A percentile compares a stretch with the other conserved stretches of the same genome.
Conservation (phyloP, 306 rosid species). For the Begonia masoniana region DNA sequence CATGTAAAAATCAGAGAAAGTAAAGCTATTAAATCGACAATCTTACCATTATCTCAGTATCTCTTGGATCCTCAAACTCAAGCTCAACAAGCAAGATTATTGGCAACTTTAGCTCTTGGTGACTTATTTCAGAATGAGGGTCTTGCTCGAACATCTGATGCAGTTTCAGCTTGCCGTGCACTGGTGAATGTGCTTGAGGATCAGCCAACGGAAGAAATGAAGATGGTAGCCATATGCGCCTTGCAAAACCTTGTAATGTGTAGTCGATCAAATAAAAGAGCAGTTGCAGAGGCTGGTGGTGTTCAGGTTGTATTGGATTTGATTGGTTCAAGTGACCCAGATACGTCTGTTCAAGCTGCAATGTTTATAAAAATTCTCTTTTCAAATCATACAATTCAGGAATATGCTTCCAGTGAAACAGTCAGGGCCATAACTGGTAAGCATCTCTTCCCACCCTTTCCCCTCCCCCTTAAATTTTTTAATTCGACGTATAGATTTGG, state of each 20-base stretch:
- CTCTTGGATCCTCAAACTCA: conserved; percentile 98
- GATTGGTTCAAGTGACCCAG: conserved; percentile 90
- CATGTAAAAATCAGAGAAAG: conserved; percentile 93
- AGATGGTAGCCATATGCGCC: conserved; percentile 96
- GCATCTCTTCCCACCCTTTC: too few relatives aligned
- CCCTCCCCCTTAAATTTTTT: conserved; percentile 6
- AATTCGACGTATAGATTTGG: too few relatives aligned
- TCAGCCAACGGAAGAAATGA: conserved; percentile 99
- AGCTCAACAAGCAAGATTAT: conserved; percentile 90
- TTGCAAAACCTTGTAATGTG: conserved; percentile 97
- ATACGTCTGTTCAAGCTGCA: conserved; percentile 92
- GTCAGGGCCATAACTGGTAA: conserved; percentile 93
- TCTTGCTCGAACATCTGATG: conserved; percentile 88
- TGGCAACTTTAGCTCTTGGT: conserved; percentile 97
- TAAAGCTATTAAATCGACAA: conserved; percentile 79
- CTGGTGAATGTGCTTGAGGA: conserved; percentile 97
- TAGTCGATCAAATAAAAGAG: conserved; percentile 92
- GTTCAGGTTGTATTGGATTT: conserved; percentile 97
- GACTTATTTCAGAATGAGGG: conserved; percentile 91
- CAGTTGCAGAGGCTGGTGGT: conserved; percentile 99
- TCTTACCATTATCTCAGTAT: conserved; percentile 86
- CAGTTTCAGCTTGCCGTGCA: conserved; percentile 98
- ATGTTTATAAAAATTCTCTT: conserved; percentile 93
- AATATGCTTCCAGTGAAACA: conserved; percentile 97
- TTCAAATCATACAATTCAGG: conserved; percentile 95